Base-by-base conservation (phyloP, 371 early-diverging fungal species). In the Entomophthora muscae region DNA sequence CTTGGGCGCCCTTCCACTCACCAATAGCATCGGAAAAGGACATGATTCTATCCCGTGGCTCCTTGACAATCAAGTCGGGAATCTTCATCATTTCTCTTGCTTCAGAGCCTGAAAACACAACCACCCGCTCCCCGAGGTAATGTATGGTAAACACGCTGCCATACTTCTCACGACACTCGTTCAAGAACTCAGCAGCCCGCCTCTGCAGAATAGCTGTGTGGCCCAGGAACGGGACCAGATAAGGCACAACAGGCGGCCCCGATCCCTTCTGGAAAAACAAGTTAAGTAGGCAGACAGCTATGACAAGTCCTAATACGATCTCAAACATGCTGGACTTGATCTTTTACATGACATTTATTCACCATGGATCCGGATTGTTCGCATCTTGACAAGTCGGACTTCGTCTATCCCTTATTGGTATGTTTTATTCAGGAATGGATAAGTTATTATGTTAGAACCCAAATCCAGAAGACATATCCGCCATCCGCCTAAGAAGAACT, bases 231-330 rank as follows among this genome's bases (percentile, higher is more conserved):
- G 65, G 65, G 3, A 52, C 32, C 24, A 26, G 32, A 51, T 57
- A 33, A 22, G 60, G 65, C n/a, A 65, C 61, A 5, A 60, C 5
- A 3, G 65, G 65, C 10, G 65, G 65, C n/a, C 53, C 65, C 10
- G 17, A 42, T 42, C 17, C 17, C 10, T 42, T 5, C 17, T 42
- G 10, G 17, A 42, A 42, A 42, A 10, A 42, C 42, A 17, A 5
- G 10, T 42, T 17, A 5, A 17, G 17, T 5, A 42, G 10, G 10
- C 5, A 42, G 42, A 10, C 5, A 5, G 17, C 42, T 17, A 42
- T 42, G 10, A 5, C 42, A 5, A 17, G 10, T 5, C 42, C 5
- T 17, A 42, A 42, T 10, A 17, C 42, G 5, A 42, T 42, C 17
- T 42, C 42, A 17, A 42, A 10, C 5, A 42, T 10, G 42, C 17